Evolutionary conservation across 2,329 filamentous ascomycete species (phyloP).

Genomic region (Colletotrichum tanaceti): DNA sequence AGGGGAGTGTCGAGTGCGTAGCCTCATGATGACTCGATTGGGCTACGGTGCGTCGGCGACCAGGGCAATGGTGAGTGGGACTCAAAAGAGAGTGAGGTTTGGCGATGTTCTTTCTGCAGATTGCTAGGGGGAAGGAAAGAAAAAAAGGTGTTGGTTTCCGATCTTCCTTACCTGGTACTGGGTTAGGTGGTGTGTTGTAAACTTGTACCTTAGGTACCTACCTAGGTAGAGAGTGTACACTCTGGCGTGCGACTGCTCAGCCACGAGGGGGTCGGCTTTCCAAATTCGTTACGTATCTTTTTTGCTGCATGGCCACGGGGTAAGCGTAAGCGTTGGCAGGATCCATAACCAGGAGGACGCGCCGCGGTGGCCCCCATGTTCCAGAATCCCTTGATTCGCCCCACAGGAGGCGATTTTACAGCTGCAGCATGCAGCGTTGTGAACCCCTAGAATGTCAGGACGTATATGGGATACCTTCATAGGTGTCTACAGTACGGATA

Average conservation of each 20-base stretch:
- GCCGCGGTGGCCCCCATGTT: constrained; percentile 30
- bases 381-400: constrained; percentile 22
- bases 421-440: constrained; percentile 1
- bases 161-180: not conserved
- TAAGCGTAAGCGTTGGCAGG: constrained; percentile 14
- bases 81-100: constrained; percentile 14
- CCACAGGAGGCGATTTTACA: constrained; percentile 27
- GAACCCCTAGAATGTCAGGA: constrained; percentile 10
- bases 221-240: not conserved
- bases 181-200: no score
- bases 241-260: constrained; percentile 35
- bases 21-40: constrained; percentile 63
- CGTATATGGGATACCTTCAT: constrained; percentile 23
- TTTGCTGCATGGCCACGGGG: constrained; percentile 39
- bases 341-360: constrained; percentile 18
- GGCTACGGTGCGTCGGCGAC: constrained; percentile 18
- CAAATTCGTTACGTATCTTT: constrained; percentile 39
- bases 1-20: constrained; percentile 64
- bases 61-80: constrained; percentile 12
- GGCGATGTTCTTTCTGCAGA: constrained; percentile 19
- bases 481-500: no score
- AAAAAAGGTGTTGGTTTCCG: constrained; percentile 33
- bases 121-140: constrained; percentile 13
- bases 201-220: no score
- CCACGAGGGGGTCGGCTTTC: constrained; percentile 22